Evolutionary conservation across 1,284 basidiomycete species (phyloP).

Genomic region (Ustanciosporium gigantosporum): DNA sequence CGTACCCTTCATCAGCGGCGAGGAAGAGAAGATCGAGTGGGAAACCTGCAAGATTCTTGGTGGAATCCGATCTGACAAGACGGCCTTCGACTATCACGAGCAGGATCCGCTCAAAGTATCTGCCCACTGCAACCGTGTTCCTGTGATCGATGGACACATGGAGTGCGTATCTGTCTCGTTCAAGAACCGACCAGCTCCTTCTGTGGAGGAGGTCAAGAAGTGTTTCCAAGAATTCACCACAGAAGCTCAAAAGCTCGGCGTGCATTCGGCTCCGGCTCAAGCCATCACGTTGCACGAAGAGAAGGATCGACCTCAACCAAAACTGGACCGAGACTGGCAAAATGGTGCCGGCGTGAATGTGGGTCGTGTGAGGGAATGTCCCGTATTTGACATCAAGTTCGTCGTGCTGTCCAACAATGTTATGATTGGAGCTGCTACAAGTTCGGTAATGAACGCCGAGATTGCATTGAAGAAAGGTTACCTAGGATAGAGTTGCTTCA

Average conservation of each 20-base stretch:
- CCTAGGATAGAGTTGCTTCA: conserved; percentile 20
- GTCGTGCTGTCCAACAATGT: conserved; percentile 94
- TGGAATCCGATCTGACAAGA: conserved; percentile 42
- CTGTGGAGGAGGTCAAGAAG: conserved; percentile 82
- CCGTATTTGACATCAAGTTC: conserved; percentile 81
- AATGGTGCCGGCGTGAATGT: conserved; percentile 90
- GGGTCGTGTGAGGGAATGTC: conserved; percentile 85
- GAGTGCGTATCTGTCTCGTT: conserved; percentile 88
- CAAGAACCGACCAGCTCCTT: conserved; percentile 76
- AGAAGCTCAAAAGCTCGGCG: conserved; percentile 77
- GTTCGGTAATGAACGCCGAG: conserved; percentile 97
- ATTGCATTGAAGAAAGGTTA: conserved; percentile 80
- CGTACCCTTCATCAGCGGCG: conserved; percentile 86
- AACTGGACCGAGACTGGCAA: conserved; percentile 87
- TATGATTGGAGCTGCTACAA: conserved; percentile 92
- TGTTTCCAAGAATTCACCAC: conserved; percentile 76
- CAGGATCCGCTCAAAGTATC: conserved; percentile 79
- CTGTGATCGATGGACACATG: conserved; percentile 89
- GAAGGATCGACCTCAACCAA: conserved; percentile 88
- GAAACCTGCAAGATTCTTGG: conserved; percentile 97
- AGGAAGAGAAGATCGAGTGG: conserved; percentile 96
- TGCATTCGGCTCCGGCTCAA: conserved; percentile 82
- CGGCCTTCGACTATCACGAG: conserved; percentile 80
- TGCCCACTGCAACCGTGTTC: conserved; percentile 88
- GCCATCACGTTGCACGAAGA: conserved; percentile 93